Base-by-base conservation (phyloP, 495 filamentous ascomycete species). In the Melanomma pulvis-pyrius region DNA sequence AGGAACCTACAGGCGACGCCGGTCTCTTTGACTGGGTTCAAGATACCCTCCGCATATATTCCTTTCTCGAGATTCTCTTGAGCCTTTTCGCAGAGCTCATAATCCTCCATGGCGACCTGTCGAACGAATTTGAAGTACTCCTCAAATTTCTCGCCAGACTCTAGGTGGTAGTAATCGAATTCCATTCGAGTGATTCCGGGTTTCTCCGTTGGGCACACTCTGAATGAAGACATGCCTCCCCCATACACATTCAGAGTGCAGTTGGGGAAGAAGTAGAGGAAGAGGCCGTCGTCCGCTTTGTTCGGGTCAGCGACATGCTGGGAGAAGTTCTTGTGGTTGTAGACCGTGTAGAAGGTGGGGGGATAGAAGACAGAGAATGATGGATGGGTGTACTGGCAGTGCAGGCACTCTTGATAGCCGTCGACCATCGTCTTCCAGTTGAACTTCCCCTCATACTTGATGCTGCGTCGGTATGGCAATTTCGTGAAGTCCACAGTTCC, bases 391-490 rank as follows among this genome's bases (percentile, higher is more conserved):
- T 87, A 87, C 70, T 84, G 82, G 78, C 84, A 87, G 67, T 87
- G 84, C 15, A 87, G 76, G 63, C 84, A 87, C 73, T 87, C 84
- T 71, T 87, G 84, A 59, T 83, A 87, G 17, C 84, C 84, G 59
- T 87, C 84, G 17, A 87, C 83, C 69, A 87, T 87, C 0, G 84
- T 86, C 67, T 87, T 87, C 84, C 84, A 87, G 71, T 87, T 87
- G 74, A 87, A 87, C 0, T 77, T 76, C 0, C 84, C 84, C 61
- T 83, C 79, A 50, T 87, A 87, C 30, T 76, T 77, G 66, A 86
- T 84, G 60, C 83, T 85, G 22, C 80, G 80, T 15, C 82, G 78
- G 63, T 86, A 79, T 7, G 84, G 83, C 3, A 84, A 74, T 49
- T 79, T 79, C 24, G 83, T 84, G 67, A 87, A 87, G 59, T 87